Conservation (phyloP, 208 protist species). For the Leishmania tropica region DNA sequence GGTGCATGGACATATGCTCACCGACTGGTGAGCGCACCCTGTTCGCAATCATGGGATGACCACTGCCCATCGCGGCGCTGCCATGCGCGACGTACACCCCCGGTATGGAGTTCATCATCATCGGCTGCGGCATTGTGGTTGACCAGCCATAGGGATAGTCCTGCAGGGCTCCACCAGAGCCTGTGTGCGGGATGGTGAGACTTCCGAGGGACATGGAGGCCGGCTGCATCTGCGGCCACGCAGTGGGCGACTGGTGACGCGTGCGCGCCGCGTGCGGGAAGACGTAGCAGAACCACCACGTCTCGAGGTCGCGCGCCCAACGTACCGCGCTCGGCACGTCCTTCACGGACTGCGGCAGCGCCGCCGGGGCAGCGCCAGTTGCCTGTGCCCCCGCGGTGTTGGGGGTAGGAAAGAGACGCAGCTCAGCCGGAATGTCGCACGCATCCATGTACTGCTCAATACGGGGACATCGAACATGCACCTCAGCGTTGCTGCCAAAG, state of each 20-base stretch:
- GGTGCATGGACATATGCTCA: not conserved
- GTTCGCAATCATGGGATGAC: not conserved
- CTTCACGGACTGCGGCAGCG: conserved; percentile 1
- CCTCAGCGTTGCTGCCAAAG: conserved; percentile 14
- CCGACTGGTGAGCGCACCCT: not conserved
- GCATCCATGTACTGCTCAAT: conserved; percentile 31
- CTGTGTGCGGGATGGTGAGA: not conserved
- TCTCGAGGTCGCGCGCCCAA: conserved; percentile 32
- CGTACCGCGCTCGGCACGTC: conserved; percentile 19
- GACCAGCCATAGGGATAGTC: conserved; percentile 18
- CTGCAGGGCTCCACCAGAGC: not conserved
- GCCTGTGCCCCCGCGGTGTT: not conserved
- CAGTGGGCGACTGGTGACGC: conserved; percentile 22
- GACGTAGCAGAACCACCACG: conserved; percentile 42
- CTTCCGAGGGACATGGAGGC: not conserved
- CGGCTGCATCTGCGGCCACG: not conserved
- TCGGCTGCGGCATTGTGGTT: not conserved
- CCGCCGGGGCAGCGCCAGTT: not conserved
- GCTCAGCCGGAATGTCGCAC: conserved; percentile 13
- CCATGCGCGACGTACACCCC: not conserved
- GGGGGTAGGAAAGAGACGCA: not conserved
- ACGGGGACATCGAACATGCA: conserved; percentile 35
- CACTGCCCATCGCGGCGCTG: not conserved
- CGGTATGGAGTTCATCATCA: not conserved
- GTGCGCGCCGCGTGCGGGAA: conserved; percentile 30